Percentiles rank a stretch among this genome's conserved stretches.
phyloP scores from a whole-genome alignment of 2,329 filamentous ascomycete genomes.

The Aspergillus quadricinctus region DNA sequence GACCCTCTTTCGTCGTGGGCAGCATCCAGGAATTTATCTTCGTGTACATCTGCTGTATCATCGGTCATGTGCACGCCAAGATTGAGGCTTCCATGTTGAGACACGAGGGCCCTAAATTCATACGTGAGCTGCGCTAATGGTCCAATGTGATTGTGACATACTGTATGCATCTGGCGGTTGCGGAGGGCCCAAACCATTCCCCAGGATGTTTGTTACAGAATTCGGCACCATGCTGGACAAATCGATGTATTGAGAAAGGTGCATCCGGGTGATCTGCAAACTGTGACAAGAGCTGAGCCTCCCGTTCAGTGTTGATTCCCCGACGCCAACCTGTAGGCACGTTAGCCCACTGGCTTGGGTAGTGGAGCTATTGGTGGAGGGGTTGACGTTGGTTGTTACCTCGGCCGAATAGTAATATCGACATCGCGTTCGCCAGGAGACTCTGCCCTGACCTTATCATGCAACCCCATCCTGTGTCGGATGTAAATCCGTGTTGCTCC shows the following conservation, averaged over 20 bases:
- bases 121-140: conserved; percentile 5
- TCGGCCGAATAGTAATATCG: conserved; percentile 69
- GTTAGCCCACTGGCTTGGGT: conserved; percentile 24
- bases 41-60: conserved; percentile 87
- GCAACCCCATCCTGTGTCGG: conserved; percentile 95
- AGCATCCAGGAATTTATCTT: conserved; percentile 77
- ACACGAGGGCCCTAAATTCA: conserved; percentile 64
- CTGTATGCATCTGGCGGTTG: conserved; percentile 91
- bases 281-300: conserved; percentile 67
- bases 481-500: conserved; percentile 78
- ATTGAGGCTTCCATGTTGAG: conserved; percentile 56
- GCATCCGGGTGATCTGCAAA: conserved; percentile 85
- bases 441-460: conserved; percentile 98
- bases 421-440: conserved; percentile 79
- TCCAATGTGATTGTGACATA: conserved; percentile 44
- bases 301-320: conserved; percentile 53
- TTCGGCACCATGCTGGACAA: conserved; percentile 80
- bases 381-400: conserved; percentile 46
- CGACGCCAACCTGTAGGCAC: conserved; percentile 67
- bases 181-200: conserved; percentile 98
- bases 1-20: conserved; percentile 62
- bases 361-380: conserved; percentile 2
- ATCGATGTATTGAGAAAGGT: conserved; percentile 91
- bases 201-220: conserved; percentile 92
- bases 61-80: conserved; percentile 84